Conservation (phyloP, 305 asterid species). For the Fraxinus paxiana region DNA sequence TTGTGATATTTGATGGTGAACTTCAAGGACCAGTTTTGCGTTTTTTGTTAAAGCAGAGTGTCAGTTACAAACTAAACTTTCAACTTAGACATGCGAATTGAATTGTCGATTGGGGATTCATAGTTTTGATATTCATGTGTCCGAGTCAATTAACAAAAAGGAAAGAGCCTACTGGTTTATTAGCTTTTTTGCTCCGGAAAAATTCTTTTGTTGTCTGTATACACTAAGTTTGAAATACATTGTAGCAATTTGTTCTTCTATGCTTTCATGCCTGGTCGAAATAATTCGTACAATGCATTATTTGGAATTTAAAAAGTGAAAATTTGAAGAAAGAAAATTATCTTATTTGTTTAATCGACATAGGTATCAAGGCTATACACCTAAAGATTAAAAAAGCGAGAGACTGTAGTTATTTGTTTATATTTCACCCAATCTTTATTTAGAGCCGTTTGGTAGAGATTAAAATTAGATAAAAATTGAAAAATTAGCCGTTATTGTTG, state of each 20-base stretch:
- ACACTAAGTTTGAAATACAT: background rate
- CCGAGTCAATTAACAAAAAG: background rate
- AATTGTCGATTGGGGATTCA: background rate
- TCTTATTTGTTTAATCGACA: background rate
- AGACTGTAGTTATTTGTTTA: background rate
- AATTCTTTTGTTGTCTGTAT: background rate
- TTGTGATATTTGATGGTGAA: background rate
- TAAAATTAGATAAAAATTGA: too few species aligned
- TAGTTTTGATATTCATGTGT: background rate
- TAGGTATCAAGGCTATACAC: background rate
- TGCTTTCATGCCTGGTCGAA: background rate
- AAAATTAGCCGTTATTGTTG: too few species aligned
- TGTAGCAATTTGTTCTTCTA: background rate
- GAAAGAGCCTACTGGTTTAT: background rate
- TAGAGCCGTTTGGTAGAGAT: too few species aligned
- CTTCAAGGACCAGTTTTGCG: background rate
- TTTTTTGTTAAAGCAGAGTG: background rate
- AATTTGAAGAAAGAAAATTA: background rate
- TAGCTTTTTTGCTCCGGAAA: background rate
- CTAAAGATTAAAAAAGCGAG: background rate
- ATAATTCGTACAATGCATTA: background rate
- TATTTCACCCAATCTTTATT: background rate
- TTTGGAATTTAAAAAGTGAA: background rate
- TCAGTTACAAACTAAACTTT: background rate
- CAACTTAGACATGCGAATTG: background rate